phyloP scores from a whole-genome alignment of 352 stramenopile genomes.

The Phytopythium mirpurense region DNA sequence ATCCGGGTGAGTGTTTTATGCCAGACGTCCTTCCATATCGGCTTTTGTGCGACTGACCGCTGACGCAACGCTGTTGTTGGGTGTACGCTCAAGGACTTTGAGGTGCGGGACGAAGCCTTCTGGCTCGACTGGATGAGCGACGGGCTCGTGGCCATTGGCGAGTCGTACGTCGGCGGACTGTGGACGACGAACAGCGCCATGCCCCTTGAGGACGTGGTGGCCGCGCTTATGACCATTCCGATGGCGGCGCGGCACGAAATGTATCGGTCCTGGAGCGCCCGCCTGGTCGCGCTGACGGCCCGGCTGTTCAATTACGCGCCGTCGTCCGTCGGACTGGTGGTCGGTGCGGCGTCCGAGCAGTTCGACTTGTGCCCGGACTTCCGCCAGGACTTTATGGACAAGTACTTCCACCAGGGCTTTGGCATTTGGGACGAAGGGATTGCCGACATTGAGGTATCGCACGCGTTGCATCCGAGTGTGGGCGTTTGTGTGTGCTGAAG shows the following conservation, averaged over 20 bases:
- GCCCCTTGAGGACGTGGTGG: conserved; percentile 67
- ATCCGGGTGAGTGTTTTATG: conserved; percentile 28
- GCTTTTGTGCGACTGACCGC: background rate
- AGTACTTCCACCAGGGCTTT: conserved; percentile 73
- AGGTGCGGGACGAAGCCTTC: conserved; percentile 71
- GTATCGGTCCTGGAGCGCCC: conserved; percentile 82
- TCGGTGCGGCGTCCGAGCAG: conserved; percentile 63
- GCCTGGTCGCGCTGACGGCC: conserved; percentile 62
- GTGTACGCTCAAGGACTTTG: conserved; percentile 45
- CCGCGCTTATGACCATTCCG: conserved; percentile 70
- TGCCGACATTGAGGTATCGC: conserved; percentile 30
- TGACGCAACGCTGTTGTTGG: background rate
- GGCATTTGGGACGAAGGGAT: conserved; percentile 59
- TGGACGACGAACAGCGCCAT: conserved; percentile 51
- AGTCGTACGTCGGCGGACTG: conserved; percentile 75
- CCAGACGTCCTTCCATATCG: no score
- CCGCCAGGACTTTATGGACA: conserved; percentile 67
- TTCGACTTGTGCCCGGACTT: conserved; percentile 74
- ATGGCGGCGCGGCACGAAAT: conserved; percentile 80
- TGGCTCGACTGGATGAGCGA: conserved; percentile 88
- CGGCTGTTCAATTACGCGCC: conserved; percentile 76
- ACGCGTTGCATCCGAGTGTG: background rate
- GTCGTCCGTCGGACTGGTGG: conserved; percentile 60
- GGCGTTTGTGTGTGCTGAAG: no score
- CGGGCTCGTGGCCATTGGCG: conserved; percentile 73